Evolutionary conservation across 2,329 filamentous ascomycete genomes (phyloP).

Genomic region (Epichloe uncinata): DNA sequence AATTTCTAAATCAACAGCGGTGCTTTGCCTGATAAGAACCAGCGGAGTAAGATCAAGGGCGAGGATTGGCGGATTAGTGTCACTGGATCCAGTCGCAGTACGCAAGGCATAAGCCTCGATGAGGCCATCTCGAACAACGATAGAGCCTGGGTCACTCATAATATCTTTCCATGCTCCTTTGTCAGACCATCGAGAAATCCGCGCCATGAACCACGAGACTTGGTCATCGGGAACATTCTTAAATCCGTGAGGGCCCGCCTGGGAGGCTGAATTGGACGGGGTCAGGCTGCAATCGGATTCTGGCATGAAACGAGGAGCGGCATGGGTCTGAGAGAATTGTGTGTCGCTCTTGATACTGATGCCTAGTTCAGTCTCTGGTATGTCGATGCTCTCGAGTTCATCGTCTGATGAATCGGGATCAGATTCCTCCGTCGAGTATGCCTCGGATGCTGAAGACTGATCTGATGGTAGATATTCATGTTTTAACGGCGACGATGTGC

Average conservation of each 20-base stretch:
- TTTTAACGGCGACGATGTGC: constrained; percentile 86
- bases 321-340: constrained; percentile 19
- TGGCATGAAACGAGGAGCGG: constrained; percentile 22
- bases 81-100: constrained; percentile 14
- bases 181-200: constrained; percentile 50
- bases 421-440: constrained; percentile 37
- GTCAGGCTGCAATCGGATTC: constrained; percentile 49
- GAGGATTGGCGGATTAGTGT: constrained; percentile 35
- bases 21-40: constrained; percentile 81
- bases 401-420: constrained; percentile 35
- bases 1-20: constrained; percentile 85
- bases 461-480: constrained; percentile 91
- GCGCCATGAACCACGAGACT: constrained; percentile 34
- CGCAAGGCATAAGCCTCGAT: constrained; percentile 41
- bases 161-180: constrained; percentile 49
- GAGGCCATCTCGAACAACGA: constrained; percentile 43
- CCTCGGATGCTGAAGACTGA: constrained; percentile 42
- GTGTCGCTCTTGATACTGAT: constrained; percentile 36
- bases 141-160: constrained; percentile 34
- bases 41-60: constrained; percentile 82
- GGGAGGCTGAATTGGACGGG: constrained; percentile 72
- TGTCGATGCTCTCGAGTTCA: constrained; percentile 46
- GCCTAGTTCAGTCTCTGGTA: constrained; percentile 44
- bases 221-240: constrained; percentile 25
- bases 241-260: constrained; percentile 46